Percentiles rank a stretch among this genome's conserved stretches.
phyloP scores from a whole-genome alignment of 2,329 filamentous ascomycete species.

The Huntiella decipiens region DNA sequence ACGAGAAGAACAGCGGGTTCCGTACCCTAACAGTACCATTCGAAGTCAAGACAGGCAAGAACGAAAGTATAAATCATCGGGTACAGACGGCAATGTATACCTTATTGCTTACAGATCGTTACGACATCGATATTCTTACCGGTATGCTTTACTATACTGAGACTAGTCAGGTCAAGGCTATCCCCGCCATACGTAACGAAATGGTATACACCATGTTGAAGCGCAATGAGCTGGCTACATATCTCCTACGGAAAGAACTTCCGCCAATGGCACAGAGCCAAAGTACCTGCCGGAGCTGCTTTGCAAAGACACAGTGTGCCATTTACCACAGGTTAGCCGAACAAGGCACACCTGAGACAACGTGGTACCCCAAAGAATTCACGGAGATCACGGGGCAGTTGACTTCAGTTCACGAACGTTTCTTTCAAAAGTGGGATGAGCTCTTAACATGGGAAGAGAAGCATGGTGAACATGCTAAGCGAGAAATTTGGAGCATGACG shows the following conservation, averaged over 20 bases:
- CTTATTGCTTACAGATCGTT: slow-evolving; percentile 76
- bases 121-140: slow-evolving; percentile 78
- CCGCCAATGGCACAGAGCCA: slow-evolving; percentile 73
- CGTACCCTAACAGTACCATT: slow-evolving; percentile 72
- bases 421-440: slow-evolving; percentile 89
- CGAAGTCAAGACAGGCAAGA: slow-evolving; percentile 87
- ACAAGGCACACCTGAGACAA: slow-evolving; percentile 59
- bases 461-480: slow-evolving; percentile 66
- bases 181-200: slow-evolving; percentile 71
- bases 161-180: slow-evolving; percentile 64
- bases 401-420: slow-evolving; percentile 53
- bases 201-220: slow-evolving; percentile 94
- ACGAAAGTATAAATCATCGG: slow-evolving; percentile 62
- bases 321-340: slow-evolving; percentile 85
- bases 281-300: slow-evolving; percentile 69
- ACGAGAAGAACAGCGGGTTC: slow-evolving; percentile 39
- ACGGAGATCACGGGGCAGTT: slow-evolving; percentile 62
- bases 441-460: slow-evolving; percentile 88
- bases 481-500: slow-evolving; percentile 92
- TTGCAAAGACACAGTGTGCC: slow-evolving; percentile 79
- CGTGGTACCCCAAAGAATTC: slow-evolving; percentile 66
- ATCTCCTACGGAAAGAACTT: slow-evolving; percentile 63
- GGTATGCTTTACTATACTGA: slow-evolving; percentile 94
- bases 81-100: slow-evolving; percentile 94
- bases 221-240: slow-evolving; percentile 73